These are phyloP conservation scores for Pulveroboletus sp. DNA, from an alignment of 768 basidiomycete genomes.

Conservation along the genomic window DNA sequence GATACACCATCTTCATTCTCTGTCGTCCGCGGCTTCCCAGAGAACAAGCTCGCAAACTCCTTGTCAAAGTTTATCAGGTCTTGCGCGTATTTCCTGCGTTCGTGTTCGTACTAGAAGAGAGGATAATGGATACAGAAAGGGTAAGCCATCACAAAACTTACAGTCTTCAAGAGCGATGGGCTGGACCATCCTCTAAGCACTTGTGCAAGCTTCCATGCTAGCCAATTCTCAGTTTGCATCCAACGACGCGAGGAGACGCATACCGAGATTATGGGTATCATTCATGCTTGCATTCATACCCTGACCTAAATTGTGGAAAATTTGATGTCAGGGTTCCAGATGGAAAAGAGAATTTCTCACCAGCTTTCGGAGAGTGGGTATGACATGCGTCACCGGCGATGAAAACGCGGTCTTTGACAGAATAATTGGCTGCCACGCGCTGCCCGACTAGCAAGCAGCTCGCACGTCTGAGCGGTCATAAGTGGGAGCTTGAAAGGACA, in stretches of 20 bases:
- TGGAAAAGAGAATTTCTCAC: conserved; percentile 25
- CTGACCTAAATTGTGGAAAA: conserved; percentile 42
- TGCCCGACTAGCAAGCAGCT: conserved; percentile 52
- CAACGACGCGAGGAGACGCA: neutral
- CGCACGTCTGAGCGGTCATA: neutral
- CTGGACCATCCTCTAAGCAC: conserved; percentile 41
- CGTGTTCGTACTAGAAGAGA: conserved; percentile 57
- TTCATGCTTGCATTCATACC: conserved; percentile 79
- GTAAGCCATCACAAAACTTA: conserved; percentile 16
- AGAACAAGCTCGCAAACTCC: conserved; percentile 60
- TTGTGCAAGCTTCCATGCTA: conserved; percentile 45
- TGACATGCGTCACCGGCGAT: conserved; percentile 76
- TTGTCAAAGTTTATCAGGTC: conserved; percentile 72
- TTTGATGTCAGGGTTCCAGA: neutral
- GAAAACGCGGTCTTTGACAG: conserved; percentile 60
- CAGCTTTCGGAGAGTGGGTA: conserved; percentile 63
- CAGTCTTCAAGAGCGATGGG: conserved; percentile 36
- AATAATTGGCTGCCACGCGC: conserved; percentile 62
- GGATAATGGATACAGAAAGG: neutral
- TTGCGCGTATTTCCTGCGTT: conserved; percentile 63
- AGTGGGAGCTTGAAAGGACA: conserved; percentile 15
- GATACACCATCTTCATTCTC: conserved; percentile 32
- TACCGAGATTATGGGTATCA: conserved; percentile 67
- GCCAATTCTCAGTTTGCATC: conserved; percentile 45
- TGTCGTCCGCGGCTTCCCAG: conserved; percentile 55